These are phyloP conservation scores for Rhynchosporium graminicola DNA, from an alignment of 2,329 filamentous ascomycete species.

Conservation along the genomic window DNA sequence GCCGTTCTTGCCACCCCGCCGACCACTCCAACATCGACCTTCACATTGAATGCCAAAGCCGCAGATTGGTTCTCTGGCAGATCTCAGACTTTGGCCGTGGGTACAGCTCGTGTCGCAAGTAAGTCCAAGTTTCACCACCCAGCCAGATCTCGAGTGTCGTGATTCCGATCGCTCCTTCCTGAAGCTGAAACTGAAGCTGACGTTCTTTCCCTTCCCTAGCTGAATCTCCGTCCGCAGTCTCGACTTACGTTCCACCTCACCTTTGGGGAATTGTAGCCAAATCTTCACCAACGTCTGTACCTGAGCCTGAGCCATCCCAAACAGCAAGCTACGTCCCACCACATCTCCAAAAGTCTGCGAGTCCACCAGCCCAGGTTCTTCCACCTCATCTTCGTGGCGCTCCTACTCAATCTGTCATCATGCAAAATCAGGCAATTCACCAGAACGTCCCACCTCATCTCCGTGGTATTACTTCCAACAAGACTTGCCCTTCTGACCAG, in stretches of 20 bases:
- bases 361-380: not conserved
- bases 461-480: not conserved
- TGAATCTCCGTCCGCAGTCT: not conserved
- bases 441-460: not conserved
- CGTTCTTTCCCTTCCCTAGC: not conserved
- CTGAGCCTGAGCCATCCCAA: not conserved
- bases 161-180: too few species aligned
- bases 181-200: too few species aligned
- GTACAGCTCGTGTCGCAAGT: too few species aligned
- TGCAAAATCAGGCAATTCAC: not conserved
- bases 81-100: too few species aligned
- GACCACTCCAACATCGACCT: not conserved
- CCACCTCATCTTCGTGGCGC: slow-evolving; percentile 8
- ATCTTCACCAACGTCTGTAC: not conserved
- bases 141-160: too few species aligned
- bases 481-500: not conserved
- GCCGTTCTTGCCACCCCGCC: not conserved
- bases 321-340: not conserved
- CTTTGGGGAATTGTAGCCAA: not conserved
- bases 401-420: not conserved
- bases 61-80: not conserved
- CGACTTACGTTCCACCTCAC: not conserved
- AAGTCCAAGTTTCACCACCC: too few species aligned
- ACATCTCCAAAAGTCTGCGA: not conserved
- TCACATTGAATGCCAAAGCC: not conserved